Base-by-base conservation (phyloP, 805 yeast genomes). In the Sporopachydermia quercuum region DNA sequence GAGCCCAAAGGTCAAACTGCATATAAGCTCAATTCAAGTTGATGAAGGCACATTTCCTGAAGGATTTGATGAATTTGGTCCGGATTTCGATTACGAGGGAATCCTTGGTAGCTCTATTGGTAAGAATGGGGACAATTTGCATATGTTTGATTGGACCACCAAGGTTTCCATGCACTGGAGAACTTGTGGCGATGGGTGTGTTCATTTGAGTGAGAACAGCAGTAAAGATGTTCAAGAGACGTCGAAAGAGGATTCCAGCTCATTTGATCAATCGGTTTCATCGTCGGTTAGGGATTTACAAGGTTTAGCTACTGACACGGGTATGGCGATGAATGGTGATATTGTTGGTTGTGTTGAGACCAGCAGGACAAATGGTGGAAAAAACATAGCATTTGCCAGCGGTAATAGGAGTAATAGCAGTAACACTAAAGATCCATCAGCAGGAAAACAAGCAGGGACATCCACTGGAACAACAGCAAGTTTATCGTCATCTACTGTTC, bases 181-280 rank as follows among this genome's bases (percentile, higher is more conserved):
- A n/a, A 23, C 30, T 8, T 23, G 30, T 23, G n/a, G n/a, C n/a
- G 30, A 23, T n/a, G 30, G 30, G n/a, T 23, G 30, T n/a, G 30
- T 23, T 8, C 30, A 23, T 23, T 23, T 23, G 13, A n/a, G 30
- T n/a, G n/a, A 23, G 30, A n/a, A 23, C 8, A n/a, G 13, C 13
- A 23, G 30, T n/a, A 8, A n/a, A 23, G 30, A n/a, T 8, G 30
- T 23, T 23, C 8, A 8, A 23, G 30, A 23, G n/a, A n/a, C 30
- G 30, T 8, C 8, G n/a, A n/a, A 8, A n/a, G 30, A 23, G n/a
- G n/a, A n/a, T n/a, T n/a, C n/a, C n/a, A n/a, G n/a, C n/a, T n/a
- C n/a, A n/a, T n/a, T n/a, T n/a, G n/a, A n/a, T n/a, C n/a, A n/a
- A n/a, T n/a, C n/a, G n/a, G n/a, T n/a, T n/a, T n/a, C n/a, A n/a